phyloP scores from a whole-genome alignment of 2,329 filamentous ascomycete species.

The Escovopsis sp. region DNA sequence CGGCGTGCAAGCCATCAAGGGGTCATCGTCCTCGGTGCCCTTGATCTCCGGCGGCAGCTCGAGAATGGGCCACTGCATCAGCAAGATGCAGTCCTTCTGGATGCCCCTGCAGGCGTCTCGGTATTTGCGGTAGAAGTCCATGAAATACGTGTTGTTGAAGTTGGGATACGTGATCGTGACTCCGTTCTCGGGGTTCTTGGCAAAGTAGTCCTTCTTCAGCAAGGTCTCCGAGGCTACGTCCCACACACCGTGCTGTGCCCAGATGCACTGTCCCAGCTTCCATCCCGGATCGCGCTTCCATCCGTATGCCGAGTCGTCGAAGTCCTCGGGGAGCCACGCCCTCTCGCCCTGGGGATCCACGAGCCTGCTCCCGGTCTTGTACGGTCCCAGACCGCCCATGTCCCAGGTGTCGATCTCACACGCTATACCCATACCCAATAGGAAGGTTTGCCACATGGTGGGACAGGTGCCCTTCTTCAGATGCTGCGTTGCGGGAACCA shows the following conservation, averaged over 20 bases:
- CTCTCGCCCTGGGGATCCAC: conserved; percentile 76
- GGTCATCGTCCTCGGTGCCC: conserved; percentile 76
- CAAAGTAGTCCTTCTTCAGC: conserved; percentile 76
- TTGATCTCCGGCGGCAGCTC: conserved; percentile 84
- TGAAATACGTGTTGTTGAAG: conserved; percentile 84
- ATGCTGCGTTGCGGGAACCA: conserved; percentile 74
- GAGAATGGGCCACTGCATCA: conserved; percentile 82
- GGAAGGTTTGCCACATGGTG: conserved; percentile 84
- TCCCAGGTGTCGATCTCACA: conserved; percentile 87
- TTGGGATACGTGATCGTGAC: conserved; percentile 62
- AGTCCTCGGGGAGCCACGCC: conserved; percentile 70
- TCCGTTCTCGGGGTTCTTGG: conserved; percentile 59
- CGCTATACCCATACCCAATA: conserved; percentile 79
- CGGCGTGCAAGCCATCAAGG: conserved; percentile 78
- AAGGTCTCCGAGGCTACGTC: conserved; percentile 64
- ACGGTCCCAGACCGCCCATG: conserved; percentile 83
- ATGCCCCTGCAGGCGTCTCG: conserved; percentile 56
- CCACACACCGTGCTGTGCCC: conserved; percentile 96
- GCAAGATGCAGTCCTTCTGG: conserved; percentile 69
- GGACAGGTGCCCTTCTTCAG: conserved; percentile 86
- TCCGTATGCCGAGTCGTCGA: conserved; percentile 76
- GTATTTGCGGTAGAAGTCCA: conserved; percentile 70
- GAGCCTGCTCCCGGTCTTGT: conserved; percentile 68
- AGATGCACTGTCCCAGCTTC: conserved; percentile 88
- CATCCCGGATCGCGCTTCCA: conserved; percentile 79